Evolutionary conservation across 2,329 filamentous ascomycete genomes (phyloP).

Genomic region (Trichocomaceae sp.): DNA sequence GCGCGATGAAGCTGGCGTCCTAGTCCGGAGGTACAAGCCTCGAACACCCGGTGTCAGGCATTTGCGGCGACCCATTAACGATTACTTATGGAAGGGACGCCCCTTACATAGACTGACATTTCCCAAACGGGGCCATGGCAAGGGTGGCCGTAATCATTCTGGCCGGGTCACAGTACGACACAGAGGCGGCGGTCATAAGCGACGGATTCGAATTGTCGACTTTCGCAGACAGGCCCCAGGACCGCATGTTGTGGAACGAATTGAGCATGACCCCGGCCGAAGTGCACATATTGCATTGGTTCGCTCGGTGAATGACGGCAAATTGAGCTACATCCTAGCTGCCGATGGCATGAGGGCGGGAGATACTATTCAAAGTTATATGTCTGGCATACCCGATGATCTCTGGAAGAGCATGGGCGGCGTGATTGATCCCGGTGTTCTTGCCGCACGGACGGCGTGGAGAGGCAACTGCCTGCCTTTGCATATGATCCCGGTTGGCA

Average conservation of each 20-base stretch:
- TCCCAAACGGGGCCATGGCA: conserved; percentile 84
- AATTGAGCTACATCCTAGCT: conserved; percentile 88
- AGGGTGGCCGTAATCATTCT: conserved; percentile 85
- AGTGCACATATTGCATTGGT: conserved; percentile 89
- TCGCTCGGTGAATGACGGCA: conserved; percentile 64
- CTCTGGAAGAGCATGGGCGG: conserved; percentile 90
- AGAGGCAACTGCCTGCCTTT: conserved; percentile 91
- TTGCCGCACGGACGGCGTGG: conserved; percentile 90
- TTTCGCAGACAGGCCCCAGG: conserved; percentile 74
- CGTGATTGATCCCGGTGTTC: conserved; percentile 84
- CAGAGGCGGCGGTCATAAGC: conserved; percentile 83
- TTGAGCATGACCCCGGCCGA: conserved; percentile 92
- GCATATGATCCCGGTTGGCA: conserved; percentile 94
- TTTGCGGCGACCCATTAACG: conserved; percentile 85
- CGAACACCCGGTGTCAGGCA: conserved; percentile 89
- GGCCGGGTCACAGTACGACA: conserved; percentile 85
- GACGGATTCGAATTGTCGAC: conserved; percentile 86
- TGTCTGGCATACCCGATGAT: conserved; percentile 78
- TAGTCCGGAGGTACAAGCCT: conserved; percentile 82
- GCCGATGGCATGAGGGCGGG: conserved; percentile 88
- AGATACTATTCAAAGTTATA: conserved; percentile 87
- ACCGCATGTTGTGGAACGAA: conserved; percentile 80
- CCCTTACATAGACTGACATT: conserved; percentile 78
- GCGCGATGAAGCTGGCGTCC: conserved; percentile 36
- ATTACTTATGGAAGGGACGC: conserved; percentile 92